These are phyloP conservation scores for Taiozyma sp. DNA, from an alignment of 1,139 yeast species.

Conservation along the genomic window DNA sequence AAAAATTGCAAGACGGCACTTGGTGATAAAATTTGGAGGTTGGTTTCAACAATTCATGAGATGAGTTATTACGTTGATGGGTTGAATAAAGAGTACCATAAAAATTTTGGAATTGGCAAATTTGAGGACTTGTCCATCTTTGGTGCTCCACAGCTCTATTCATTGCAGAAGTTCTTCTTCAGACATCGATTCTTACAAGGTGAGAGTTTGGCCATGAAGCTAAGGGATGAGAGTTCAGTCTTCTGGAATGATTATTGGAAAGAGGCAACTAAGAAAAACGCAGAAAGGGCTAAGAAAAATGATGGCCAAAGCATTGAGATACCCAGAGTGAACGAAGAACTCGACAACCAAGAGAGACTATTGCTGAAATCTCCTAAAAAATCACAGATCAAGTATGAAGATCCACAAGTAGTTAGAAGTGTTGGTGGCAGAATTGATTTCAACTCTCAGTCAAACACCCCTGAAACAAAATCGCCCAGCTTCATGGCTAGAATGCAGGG, in stretches of 20 bases:
- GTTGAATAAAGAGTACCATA: slow-evolving; percentile 37
- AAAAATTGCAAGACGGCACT: slow-evolving; percentile 44
- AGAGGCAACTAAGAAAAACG: slow-evolving; percentile 32
- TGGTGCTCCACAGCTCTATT: slow-evolving; percentile 56
- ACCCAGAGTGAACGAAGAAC: slow-evolving; percentile 11
- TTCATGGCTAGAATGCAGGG: slow-evolving; percentile 37
- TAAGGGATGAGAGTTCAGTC: slow-evolving; percentile 26
- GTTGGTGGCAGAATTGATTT: slow-evolving; percentile 6
- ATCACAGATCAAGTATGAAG: slow-evolving; percentile 3
- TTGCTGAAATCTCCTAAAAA: slow-evolving; percentile 11
- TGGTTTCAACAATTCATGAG: slow-evolving; percentile 52
- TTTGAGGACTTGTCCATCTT: slow-evolving; percentile 34
- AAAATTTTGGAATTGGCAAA: slow-evolving; percentile 39
- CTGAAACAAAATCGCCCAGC: slow-evolving; percentile 4
- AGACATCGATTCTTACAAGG: slow-evolving; percentile 39
- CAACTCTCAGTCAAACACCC: slow-evolving; percentile 2
- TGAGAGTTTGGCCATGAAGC: slow-evolving; percentile 23
- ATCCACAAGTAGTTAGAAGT: slow-evolving; percentile 1
- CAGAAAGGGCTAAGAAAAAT: slow-evolving; percentile 19
- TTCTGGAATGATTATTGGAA: slow-evolving; percentile 55
- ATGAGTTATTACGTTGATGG: slow-evolving; percentile 53
- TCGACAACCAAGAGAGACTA: slow-evolving; percentile 11
- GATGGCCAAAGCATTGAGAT: slow-evolving; percentile 21
- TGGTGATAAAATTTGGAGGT: slow-evolving; percentile 48
- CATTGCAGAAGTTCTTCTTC: slow-evolving; percentile 47